Evolutionary conservation across 2,329 filamentous ascomycete genomes (phyloP), one percentile per base, ranked within the genome.

Genomic region (Sarocladium kiliense): DNA sequence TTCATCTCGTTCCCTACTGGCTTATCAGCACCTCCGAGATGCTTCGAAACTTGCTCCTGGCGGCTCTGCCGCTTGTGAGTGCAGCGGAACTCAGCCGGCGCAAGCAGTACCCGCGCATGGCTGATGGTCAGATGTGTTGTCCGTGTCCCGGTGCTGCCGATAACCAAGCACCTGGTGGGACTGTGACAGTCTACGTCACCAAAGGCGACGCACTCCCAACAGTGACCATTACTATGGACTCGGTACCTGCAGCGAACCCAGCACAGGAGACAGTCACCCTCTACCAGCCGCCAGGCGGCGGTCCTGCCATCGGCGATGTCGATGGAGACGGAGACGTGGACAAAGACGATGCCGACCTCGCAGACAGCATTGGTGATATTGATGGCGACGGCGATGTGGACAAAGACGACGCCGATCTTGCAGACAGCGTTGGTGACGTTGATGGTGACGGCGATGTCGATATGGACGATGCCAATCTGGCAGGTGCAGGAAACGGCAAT

Each of bases 111-210:
- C 9, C 42, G 23, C 51, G 25, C 36, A 32, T 53, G 23, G 61
- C 63, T 61, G 47, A 57, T 56, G 14, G 54, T 59, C 16, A 62
- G 3, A 62, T 65, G 47, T 70, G 65, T 51, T 68, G 66, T 41
- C 63, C 68, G 32, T 71, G 69, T 23, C 55, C 62, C 5, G 50
- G 55, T 10, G 41, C 63, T 18, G 50, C 45, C 41, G 34, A 54
- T 26, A 58, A 58, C 21, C 44, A 47, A 30, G 57, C 54, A 12
- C 26, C 58, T 21, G 55, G 49, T 9, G 55, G 58, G n/a, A 65
- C 64, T 11, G 59, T 69, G 34, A 68, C 64, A 19, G 58, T 68
- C 27, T 66, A 63, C 14, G 59, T 63, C 19, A 59, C 60, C 49
- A 70, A 67, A 18, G 58, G 68, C 7, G 68, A 63, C 2, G 56